Conservation (phyloP, 139 green algal species). For the Trebouxia sp. region DNA sequence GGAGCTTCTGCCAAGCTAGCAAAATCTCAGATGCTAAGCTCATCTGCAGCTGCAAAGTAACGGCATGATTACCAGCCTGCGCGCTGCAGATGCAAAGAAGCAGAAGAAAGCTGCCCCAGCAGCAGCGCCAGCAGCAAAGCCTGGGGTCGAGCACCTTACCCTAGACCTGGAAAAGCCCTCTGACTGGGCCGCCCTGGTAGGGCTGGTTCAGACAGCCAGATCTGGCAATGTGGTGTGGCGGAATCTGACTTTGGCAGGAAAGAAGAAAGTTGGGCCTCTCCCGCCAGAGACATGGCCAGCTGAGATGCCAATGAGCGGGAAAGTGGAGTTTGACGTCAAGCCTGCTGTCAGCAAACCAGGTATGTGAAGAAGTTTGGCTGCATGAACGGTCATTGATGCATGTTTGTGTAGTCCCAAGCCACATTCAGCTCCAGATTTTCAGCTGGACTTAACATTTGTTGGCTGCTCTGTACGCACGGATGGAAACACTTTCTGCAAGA, state of each 20-base stretch:
- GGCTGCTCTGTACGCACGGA: too few species aligned
- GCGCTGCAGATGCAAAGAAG: constrained; percentile 18
- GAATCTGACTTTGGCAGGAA: constrained; percentile 9
- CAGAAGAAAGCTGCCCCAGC: neutral
- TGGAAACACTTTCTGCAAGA: too few species aligned
- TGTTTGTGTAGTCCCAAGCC: too few species aligned
- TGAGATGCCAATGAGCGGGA: constrained; percentile 12
- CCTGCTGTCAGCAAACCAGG: neutral
- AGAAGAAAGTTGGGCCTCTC: neutral
- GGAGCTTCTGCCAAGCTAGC: too few species aligned
- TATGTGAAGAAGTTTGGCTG: too few species aligned
- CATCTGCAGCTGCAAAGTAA: too few species aligned
- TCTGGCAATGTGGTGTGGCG: neutral
- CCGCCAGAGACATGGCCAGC: constrained; percentile 3
- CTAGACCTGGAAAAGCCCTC: neutral
- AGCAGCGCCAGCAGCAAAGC: constrained; percentile 13
- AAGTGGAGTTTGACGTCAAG: constrained; percentile 18
- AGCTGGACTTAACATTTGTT: too few species aligned
- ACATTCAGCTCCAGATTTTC: too few species aligned
- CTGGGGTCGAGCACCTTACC: neutral
- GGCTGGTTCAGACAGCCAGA: constrained; percentile 13
- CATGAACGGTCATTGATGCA: too few species aligned
- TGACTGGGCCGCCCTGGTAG: constrained; percentile 7
- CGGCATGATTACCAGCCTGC: too few species aligned
- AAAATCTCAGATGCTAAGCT: too few species aligned